Evolutionary conservation across 345 rosid species (phyloP), one percentile per base, ranked within the genome.

Genomic region (Orychophragmus violaceus): DNA sequence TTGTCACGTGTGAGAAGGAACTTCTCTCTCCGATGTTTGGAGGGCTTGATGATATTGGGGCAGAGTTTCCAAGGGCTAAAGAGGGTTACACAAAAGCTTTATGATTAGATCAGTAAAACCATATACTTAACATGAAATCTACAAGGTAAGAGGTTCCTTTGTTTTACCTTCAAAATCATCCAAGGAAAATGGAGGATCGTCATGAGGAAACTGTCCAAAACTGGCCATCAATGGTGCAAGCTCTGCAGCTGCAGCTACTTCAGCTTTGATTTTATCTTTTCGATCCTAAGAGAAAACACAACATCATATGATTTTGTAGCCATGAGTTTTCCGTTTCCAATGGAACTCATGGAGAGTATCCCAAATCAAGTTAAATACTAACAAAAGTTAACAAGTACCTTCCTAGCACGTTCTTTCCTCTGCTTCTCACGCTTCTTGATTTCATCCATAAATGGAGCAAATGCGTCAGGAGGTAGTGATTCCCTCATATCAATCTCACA

Each of bases 401-500:
- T 85, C 69, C 77, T 77, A 13, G 89, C 91, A 24, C 81, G 84
- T 51, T 80, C 88, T 82, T 84, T 90, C 81, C 99, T 75, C 75
- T 78, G 90, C 81, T 77, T 74, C 79, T n/a, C n/a, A n/a, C n/a
- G n/a, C n/a, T n/a, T 94, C 80, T 84, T 82, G 44, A 87, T 90
- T 80, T 90, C 99, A 74, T 85, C 93, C 76, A 85, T 76, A 72
- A 90, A 88, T 27, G 97, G 97, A 79, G 76, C 62, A 79, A 88
- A 70, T 0, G 95, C 84, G 33, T 77, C 86, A 59, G 85, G 72
- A 59, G 92, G 93, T 35, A 94, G 66, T 5, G 82, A 53, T 53
- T 75, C 87, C 76, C 78, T 85, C 82, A 94, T 59, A 74, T 90
- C 96, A 76, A 94, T 80, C 80, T 94, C 99, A 78, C 97, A 88